Evolutionary conservation across 129 eudicot genomes (phyloP), one percentile per base, ranked within the genome.

Genomic region (Logfia minima): DNA sequence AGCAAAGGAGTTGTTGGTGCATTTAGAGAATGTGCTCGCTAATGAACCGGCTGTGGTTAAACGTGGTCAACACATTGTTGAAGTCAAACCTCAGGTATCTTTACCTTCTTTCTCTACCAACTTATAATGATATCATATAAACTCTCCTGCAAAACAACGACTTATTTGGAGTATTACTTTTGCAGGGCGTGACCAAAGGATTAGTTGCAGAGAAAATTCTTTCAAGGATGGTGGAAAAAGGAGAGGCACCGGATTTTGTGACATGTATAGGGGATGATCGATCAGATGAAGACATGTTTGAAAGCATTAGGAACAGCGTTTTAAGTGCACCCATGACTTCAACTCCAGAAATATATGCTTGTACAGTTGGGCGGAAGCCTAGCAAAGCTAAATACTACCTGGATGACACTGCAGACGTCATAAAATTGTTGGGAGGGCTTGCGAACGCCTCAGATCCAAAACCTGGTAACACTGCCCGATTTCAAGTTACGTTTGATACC

Each of bases 281-380:
- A 10, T 81, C 85, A 51, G 85, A 81, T 8, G 85, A 81, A 52
- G 85, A 81, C 66, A 81, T 81, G 85, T 81, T 81, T 81, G 85
- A 81, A 70, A 81, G 81, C 67, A 81, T 81, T 0, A 41, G 77
- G 51, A 76, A 66, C 51, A 70, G 74, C 1, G 72, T 76, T 76
- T 76, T 64, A 65, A 70, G 68, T 72, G 68, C 68, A 6, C 73
- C 77, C 3, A 53, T 62, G 5, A 45, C 55, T 21, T 71, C 71
- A 37, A 75, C 37, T 23, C 62, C 81, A 0, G 96, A 88, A 61
- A 77, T 92, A 71, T 88, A 83, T 71, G 88, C 94, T n/a, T 92
- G 98, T 77, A 92, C 98, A 17, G 96, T 92, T 66, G 98, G 96
- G 14, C 87, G 80, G 68, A 92, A 92, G 73, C 96, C 98, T 18